These are phyloP conservation scores for Drosera spatulata DNA, from an alignment of 179 eudicot genomes.

Conservation along the genomic window DNA sequence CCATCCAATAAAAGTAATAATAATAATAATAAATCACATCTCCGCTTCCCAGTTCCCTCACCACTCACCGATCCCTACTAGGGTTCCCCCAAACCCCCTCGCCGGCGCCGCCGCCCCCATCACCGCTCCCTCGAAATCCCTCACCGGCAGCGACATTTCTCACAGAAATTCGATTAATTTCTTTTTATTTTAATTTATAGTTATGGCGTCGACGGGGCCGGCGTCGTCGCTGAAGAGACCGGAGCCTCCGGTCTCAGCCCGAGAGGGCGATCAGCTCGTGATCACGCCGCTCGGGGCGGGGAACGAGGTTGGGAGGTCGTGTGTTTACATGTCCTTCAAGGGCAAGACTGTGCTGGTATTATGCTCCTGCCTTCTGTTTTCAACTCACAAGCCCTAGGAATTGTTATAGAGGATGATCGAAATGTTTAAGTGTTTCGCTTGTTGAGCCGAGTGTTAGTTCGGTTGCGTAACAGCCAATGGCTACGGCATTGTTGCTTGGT, in stretches of 20 bases:
- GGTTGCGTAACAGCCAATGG: too few relatives aligned
- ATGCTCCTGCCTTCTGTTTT: not conserved
- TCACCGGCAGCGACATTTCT: too few relatives aligned
- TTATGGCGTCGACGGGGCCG: slow-evolving; percentile 60
- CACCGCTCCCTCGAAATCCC: too few relatives aligned
- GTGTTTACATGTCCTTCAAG: slow-evolving; percentile 76
- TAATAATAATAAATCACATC: too few relatives aligned
- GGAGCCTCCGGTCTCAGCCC: slow-evolving; percentile 27
- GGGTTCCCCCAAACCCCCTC: too few relatives aligned
- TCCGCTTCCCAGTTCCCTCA: too few relatives aligned
- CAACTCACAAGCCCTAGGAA: not conserved
- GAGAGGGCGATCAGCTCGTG: slow-evolving; percentile 71
- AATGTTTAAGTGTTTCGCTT: not conserved
- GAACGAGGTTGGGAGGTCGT: slow-evolving; percentile 90
- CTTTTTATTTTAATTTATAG: not conserved
- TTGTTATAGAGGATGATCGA: not conserved
- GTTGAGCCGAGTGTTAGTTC: not conserved
- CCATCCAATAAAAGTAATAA: too few relatives aligned
- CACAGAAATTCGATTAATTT: too few relatives aligned
- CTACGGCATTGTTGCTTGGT: too few relatives aligned
- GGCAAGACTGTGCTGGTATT: slow-evolving; percentile 80
- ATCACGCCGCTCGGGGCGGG: slow-evolving; percentile 92
- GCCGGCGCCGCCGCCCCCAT: too few relatives aligned
- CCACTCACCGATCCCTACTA: too few relatives aligned
- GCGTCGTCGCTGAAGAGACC: slow-evolving; percentile 43